Evolutionary conservation across 331 rosid genomes (phyloP).

Genomic region (Saraca asoca): DNA sequence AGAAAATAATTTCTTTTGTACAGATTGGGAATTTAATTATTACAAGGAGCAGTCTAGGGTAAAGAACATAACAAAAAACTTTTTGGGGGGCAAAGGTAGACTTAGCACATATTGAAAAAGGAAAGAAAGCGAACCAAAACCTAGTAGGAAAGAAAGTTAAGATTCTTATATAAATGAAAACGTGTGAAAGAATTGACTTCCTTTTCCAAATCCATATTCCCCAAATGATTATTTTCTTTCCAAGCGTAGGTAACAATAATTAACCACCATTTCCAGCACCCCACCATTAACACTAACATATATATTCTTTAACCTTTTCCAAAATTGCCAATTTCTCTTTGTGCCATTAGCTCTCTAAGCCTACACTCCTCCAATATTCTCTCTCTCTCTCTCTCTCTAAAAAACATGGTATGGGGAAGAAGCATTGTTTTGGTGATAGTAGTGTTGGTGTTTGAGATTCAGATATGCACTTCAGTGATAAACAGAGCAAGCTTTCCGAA

Average conservation of each 20-base stretch:
- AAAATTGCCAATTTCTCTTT: not conserved
- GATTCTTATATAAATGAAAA: not conserved
- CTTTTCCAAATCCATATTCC: not conserved
- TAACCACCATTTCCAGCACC: not conserved
- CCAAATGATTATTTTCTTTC: not conserved
- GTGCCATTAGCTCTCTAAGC: not conserved
- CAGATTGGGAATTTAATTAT: too few species aligned
- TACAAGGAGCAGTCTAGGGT: too few species aligned
- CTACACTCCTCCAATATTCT: not conserved
- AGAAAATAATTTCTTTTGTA: too few species aligned
- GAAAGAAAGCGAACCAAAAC: not conserved
- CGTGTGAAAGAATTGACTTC: constrained; percentile 11
- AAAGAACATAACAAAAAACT: too few species aligned
- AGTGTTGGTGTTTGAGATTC: constrained; percentile 34
- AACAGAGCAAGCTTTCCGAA: constrained; percentile 62
- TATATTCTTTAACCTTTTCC: not conserved
- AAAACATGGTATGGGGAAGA: constrained; percentile 47
- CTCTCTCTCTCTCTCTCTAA: not conserved
- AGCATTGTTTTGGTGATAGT: constrained; percentile 25
- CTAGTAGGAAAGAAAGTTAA: not conserved
- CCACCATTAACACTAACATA: not conserved
- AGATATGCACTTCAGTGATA: constrained; percentile 51
- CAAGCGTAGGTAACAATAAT: not conserved
- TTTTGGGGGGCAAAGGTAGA: too few species aligned
- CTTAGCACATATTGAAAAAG: not conserved